Conservation (phyloP, 257 asterid species). For the Gentiana macrophylla region DNA sequence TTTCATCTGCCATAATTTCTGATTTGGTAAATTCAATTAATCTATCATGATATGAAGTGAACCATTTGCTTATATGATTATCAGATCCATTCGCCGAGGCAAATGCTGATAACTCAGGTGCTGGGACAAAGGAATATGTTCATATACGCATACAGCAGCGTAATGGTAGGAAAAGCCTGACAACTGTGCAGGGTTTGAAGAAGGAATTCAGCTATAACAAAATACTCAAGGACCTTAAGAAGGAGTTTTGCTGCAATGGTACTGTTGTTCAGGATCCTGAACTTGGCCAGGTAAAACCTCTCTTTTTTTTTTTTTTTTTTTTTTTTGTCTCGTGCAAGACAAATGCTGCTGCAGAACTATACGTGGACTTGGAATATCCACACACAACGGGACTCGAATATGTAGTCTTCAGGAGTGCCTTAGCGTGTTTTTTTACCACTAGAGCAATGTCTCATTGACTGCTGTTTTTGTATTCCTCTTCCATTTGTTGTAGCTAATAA, state of each 20-base stretch:
- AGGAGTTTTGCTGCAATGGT: constrained; percentile 86
- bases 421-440: too few species aligned
- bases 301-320: too few species aligned
- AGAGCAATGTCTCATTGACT: background rate
- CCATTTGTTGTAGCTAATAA: background rate
- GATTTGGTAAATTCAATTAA: background rate
- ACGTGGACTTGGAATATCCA: too few species aligned
- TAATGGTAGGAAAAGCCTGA: constrained; percentile 77
- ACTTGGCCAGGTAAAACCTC: constrained; percentile 51
- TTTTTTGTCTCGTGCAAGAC: background rate
- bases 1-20: background rate
- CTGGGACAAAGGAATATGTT: constrained; percentile 71
- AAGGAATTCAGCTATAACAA: constrained; percentile 74
- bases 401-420: too few species aligned
- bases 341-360: too few species aligned
- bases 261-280: constrained; percentile 82
- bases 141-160: constrained; percentile 80
- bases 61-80: background rate
- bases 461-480: background rate
- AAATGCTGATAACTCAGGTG: constrained; percentile 68
- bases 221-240: constrained; percentile 78
- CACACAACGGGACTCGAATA: too few species aligned
- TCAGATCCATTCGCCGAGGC: constrained; percentile 87
- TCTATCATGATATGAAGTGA: background rate
- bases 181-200: constrained; percentile 76